Base-by-base conservation (phyloP, 805 yeast genomes). In the Metschnikowia koreensis region DNA sequence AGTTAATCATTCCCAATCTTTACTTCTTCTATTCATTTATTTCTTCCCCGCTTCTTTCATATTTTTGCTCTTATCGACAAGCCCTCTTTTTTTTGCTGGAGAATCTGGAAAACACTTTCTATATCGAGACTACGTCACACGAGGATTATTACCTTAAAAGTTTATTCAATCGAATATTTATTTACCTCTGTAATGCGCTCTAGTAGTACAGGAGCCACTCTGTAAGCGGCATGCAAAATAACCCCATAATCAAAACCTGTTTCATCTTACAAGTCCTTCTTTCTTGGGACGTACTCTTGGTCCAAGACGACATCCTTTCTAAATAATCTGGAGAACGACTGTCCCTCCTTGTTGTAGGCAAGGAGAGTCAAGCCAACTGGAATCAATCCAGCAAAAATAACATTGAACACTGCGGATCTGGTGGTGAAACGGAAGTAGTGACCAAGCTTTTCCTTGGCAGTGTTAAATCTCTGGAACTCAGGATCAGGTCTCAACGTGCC, bases 401-500 rank as follows among this genome's bases (percentile, higher is more conserved):
- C 54, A 55, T 66, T 71, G 63, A 73, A 71, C 17, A 63, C 42
- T 12, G 69, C 72, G 7, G 75, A 68, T 54, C 65, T 66, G 26
- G 76, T 67, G 48, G 65, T 74, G 66, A 74, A 73, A 46, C 79
- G 67, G 63, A 74, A 74, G 62, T 67, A 69, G 60, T 67, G 69
- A 31, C 79, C 78, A 38, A 64, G 58, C 55, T 64, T 69, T 56
- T 74, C 79, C 56, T 70, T 74, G 47, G 76, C 76, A 33, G 64
- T 56, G 58, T 74, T 74, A 64, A 74, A 74, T 55, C 68, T 66
- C 59, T 72, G 74, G 41, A 73, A 66, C 45, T 65, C 76, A 41
- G 67, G 70, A 58, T 74, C 79, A 53, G 75, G 76, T 63, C 60
- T 68, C 55, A 74, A 70, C 41, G 79, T 74, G 54, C 65, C 70